These are phyloP conservation scores for Saccharomyces kudriavzevii DNA, from an alignment of 805 yeast genomes.

Conservation along the genomic window DNA sequence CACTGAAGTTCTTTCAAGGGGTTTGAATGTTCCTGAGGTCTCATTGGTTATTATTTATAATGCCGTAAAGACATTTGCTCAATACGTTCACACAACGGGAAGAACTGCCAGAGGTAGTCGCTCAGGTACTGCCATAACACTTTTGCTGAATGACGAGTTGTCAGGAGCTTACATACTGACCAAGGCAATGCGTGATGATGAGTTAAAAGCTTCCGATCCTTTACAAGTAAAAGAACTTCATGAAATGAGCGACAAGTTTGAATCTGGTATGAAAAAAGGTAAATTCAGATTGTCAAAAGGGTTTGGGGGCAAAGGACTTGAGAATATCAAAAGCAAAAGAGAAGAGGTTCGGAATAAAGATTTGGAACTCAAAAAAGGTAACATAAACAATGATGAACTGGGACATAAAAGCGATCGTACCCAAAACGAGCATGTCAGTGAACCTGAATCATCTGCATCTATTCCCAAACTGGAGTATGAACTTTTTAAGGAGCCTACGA, in stretches of 20 bases:
- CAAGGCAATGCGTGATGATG: constrained; percentile 41
- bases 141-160: constrained; percentile 55
- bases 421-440: constrained; percentile 9
- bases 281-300: constrained; percentile 63
- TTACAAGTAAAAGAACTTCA: constrained; percentile 33
- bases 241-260: constrained; percentile 46
- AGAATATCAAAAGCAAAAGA: constrained; percentile 51
- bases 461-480: constrained; percentile 41
- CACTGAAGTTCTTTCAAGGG: constrained; percentile 92
- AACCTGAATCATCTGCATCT: constrained; percentile 14
- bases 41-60: constrained; percentile 75
- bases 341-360: constrained; percentile 22
- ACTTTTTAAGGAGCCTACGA: constrained; percentile 43
- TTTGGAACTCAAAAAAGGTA: constrained; percentile 9
- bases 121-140: constrained; percentile 67
- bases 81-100: constrained; percentile 93
- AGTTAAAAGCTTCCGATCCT: constrained; percentile 35
- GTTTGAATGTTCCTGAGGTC: constrained; percentile 83
- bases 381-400: constrained; percentile 2
- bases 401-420: constrained; percentile 4
- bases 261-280: constrained; percentile 56
- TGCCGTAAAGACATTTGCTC: constrained; percentile 83
- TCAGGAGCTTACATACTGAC: constrained; percentile 54
- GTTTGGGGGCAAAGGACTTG: constrained; percentile 89
- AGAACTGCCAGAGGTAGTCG: constrained; percentile 91